Evolutionary conservation across 169 alveolate genomes (phyloP), one percentile per base, ranked within the genome.

Genomic region (Amoebophrya sp.): DNA sequence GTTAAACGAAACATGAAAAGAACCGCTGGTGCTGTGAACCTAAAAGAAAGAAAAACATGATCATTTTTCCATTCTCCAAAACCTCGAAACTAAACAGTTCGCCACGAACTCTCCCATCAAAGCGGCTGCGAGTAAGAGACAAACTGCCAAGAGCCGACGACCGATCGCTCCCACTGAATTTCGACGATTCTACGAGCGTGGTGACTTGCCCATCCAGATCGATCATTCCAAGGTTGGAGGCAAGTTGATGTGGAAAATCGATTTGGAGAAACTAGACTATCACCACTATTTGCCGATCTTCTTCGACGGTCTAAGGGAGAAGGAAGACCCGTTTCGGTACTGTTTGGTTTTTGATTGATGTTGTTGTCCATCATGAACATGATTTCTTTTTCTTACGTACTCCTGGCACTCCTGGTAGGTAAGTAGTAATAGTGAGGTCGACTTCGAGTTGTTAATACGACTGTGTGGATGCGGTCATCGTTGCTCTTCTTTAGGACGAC

Each of bases 251-350:
- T 92, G 93, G 93, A 92, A 92, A 55, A 91, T 92, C 54, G 93
- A 92, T 40, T 94, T 95, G 40, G 96, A 96, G 34, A 95, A 96
- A 93, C 93, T 98, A 54, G 98, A 98, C 94, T 98, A 97, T 93
- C 99, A 98, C 94, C 97, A 97, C 94, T 96, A 96, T 94, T 95
- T 98, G 65, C 98, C 98, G 3, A 97, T 98, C 41, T 98, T 98
- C 96, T 97, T 97, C 92, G 99, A 98, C 94, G 98, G 99, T n/a
- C 94, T 98, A 29, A 94, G 98, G 92, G 98, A 97, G 92, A 97
- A 96, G 91, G 97, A 96, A 55, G 98, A 97, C 89, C 98, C 98
- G 1, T 97, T 95, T 94, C 93, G 98, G 94, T 94, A 95, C 90
- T 93, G 95, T 36, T 96, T 97, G 65, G 18, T 6, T 47, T 6